Base-by-base conservation (phyloP, 176 grass and related monocot species). In the Oryza nivara region DNA sequence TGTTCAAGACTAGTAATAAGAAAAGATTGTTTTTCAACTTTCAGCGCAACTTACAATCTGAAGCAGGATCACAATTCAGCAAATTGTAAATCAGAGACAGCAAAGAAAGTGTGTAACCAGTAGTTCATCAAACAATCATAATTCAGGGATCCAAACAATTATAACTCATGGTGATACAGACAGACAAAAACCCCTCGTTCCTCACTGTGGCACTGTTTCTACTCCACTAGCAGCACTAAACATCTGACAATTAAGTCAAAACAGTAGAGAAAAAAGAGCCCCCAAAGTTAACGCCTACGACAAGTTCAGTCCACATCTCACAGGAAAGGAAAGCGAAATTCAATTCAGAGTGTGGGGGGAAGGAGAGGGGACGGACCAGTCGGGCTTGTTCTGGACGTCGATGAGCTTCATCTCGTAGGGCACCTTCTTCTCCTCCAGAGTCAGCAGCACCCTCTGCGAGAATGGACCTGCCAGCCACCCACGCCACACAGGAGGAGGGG, bases 381-480 rank as follows among this genome's bases (percentile, higher is more conserved):
- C 88, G 81, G 93, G 96, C 86, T 95, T 98, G 82, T 92, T 87
- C 73, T 66, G 84, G 73, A 95, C 41, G 58, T 95, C 85, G 83
- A 98, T 34, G 76, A 93, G 85, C 82, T 95, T 98, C 41, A 78
- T 56, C 69, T 95, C 77, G 87, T 98, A 95, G 64, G 93, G 9
- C 17, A 92, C 81, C 46, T 93, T 90, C 92, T 98, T 95, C 96
- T 95, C 96, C 89, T 98, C 89, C 44, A 98, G 80, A 34, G 92
- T 89, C 63, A 98, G 82, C 45, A 98, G 85, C 77, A 95, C 91
- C 69, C 89, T 91, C 51, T 98, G 92, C 8, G 85, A 83, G 83
- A 95, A 98, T 19, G 96, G 96, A 43, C 93, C 93, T 98, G 44
- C 40, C 40, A 41, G 44, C 40, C 40, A 41, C 54, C 4, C 14